Percentiles rank a stretch among this genome's conserved stretches.
These are phyloP conservation scores for Amanita inopinata DNA, from an alignment of 768 basidiomycete species.

Conservation along the genomic window DNA sequence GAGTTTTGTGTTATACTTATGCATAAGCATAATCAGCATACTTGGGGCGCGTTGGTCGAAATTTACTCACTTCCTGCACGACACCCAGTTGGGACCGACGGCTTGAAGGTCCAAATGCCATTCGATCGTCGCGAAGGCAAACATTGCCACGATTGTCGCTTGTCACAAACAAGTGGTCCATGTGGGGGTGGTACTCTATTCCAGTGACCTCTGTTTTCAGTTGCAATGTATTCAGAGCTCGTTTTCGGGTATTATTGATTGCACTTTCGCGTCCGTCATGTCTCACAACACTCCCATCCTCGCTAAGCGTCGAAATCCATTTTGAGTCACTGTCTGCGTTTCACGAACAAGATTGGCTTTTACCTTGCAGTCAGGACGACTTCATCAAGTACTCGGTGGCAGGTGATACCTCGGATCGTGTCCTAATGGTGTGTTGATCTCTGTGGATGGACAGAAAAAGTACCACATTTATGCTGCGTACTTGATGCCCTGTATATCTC, in stretches of 20 bases:
- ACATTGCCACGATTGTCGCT: slow-evolving; percentile 51
- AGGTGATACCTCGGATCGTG: slow-evolving; percentile 52
- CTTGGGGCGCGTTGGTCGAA: slow-evolving; percentile 2
- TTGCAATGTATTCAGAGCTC: slow-evolving; percentile 43
- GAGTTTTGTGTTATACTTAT: slow-evolving; percentile 32
- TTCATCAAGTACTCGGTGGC: slow-evolving; percentile 60
- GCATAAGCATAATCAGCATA: slow-evolving; percentile 1
- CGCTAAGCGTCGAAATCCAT: too few relatives aligned
- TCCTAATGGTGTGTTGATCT: too few relatives aligned
- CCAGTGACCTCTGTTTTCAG: slow-evolving; percentile 49
- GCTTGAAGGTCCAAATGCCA: slow-evolving; percentile 55
- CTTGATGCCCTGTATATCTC: slow-evolving; percentile 15
- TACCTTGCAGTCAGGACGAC: slow-evolving; percentile 65
- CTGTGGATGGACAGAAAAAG: too few relatives aligned
- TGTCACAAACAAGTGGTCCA: slow-evolving; percentile 62
- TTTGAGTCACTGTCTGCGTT: too few relatives aligned
- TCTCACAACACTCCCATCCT: slow-evolving; percentile 58
- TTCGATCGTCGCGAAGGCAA: slow-evolving; percentile 59
- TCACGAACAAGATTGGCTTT: slow-evolving; percentile 11
- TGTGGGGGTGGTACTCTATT: slow-evolving; percentile 56
- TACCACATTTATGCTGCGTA: too few relatives aligned
- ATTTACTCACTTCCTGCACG: slow-evolving; percentile 36
- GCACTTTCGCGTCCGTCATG: slow-evolving; percentile 43
- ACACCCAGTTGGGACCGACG: slow-evolving; percentile 40
- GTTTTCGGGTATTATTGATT: slow-evolving; percentile 13